Evolutionary conservation across 1,284 basidiomycete species (phyloP).

Genomic region (Coriolopsis trogii): DNA sequence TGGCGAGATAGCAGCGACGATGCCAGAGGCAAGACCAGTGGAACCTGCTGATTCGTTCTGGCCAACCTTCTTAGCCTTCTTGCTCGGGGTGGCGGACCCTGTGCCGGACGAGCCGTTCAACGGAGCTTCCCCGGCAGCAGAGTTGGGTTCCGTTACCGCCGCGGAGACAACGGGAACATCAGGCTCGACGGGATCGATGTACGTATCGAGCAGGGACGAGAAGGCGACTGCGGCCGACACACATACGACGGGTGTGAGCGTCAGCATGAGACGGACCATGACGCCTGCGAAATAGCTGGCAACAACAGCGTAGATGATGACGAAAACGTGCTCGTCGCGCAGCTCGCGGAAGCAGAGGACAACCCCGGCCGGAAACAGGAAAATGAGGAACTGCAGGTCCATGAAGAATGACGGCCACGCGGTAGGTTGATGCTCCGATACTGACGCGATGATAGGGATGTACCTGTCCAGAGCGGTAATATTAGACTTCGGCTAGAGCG

Average conservation of each 20-base stretch:
- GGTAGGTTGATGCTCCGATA: conserved; percentile 99
- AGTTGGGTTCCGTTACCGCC: conserved; percentile 26
- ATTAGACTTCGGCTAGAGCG: conserved; percentile 15
- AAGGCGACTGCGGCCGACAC: conserved; percentile 91
- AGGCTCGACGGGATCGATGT: conserved; percentile 77
- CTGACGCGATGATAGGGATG: conserved; percentile 98
- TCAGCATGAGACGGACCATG: conserved; percentile 97
- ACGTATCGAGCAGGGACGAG: conserved; percentile 88
- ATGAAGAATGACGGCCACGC: conserved; percentile 99
- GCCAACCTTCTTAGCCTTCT: conserved; percentile 54
- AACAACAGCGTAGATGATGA: conserved; percentile 97
- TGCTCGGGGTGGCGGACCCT: conserved; percentile 48
- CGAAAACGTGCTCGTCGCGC: conserved; percentile 97
- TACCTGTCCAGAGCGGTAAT: conserved; percentile 52
- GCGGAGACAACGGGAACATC: conserved; percentile 40
- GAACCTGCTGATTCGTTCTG: conserved; percentile 31
- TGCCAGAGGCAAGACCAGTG: conserved; percentile 44
- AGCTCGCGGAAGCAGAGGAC: conserved; percentile 93
- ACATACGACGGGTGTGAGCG: conserved; percentile 91
- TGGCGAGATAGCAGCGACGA: conserved; percentile 35
- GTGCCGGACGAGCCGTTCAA: conserved; percentile 33
- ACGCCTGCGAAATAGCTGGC: conserved; percentile 99
- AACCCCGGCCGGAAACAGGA: conserved; percentile 97
- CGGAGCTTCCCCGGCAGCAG: conserved; percentile 30
- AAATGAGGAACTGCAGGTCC: conserved; percentile 97